phyloP scores from a whole-genome alignment of 169 alveolate genomes.

The Plasmodium adleri region DNA sequence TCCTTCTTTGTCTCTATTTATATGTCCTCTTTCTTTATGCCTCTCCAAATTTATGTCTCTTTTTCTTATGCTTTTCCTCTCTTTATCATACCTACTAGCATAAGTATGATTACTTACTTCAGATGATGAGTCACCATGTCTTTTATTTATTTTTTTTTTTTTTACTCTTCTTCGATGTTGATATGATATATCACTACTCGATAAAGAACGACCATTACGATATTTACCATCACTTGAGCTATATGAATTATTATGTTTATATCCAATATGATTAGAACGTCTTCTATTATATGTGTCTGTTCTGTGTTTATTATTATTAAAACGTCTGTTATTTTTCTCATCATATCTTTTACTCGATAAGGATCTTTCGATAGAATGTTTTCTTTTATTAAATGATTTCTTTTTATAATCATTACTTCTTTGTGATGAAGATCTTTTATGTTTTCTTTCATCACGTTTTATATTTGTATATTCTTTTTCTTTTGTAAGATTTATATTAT shows the following conservation, averaged over 20 bases:
- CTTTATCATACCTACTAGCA: conserved; percentile 4
- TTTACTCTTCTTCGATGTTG: conserved; percentile 4
- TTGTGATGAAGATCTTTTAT: no score
- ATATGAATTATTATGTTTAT: background rate
- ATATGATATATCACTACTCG: background rate
- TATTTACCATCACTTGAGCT: background rate
- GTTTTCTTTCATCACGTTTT: no score
- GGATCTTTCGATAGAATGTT: no score
- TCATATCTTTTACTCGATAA: no score
- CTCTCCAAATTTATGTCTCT: conserved; percentile 9
- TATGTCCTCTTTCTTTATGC: conserved; percentile 1
- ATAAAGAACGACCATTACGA: background rate
- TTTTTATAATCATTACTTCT: no score
- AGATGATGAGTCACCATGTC: background rate
- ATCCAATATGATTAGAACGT: background rate
- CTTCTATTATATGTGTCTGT: conserved; percentile 5
- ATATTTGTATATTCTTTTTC: no score
- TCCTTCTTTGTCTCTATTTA: background rate
- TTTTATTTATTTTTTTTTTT: conserved; percentile 21
- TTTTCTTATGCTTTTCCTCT: conserved; percentile 10
- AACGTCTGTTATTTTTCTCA: no score
- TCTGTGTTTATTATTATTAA: background rate
- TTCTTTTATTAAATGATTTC: no score
- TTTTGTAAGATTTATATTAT: no score
- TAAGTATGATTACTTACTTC: conserved; percentile 7